phyloP scores from a whole-genome alignment of 2,329 filamentous ascomycete genomes.

The Colletotrichum cereale region DNA sequence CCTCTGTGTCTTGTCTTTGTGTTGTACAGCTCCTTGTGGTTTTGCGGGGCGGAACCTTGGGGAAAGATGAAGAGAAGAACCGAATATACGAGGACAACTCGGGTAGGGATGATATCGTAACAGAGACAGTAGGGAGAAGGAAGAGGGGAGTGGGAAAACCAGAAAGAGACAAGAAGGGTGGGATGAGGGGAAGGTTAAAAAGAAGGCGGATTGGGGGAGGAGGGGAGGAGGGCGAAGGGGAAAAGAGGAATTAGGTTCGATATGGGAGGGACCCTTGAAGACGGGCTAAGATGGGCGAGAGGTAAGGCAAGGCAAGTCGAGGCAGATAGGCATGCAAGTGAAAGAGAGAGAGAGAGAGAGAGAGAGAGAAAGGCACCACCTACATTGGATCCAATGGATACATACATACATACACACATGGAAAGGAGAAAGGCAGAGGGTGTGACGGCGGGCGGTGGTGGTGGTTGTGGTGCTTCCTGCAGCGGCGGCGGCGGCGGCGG shows the following conservation, averaged over 20 bases:
- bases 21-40: neutral
- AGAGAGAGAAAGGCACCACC: neutral
- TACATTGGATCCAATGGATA: slow-evolving; percentile 4
- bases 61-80: neutral
- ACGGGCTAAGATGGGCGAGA: slow-evolving; percentile 26
- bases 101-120: neutral
- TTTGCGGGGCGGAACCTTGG: neutral
- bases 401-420: neutral
- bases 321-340: slow-evolving; percentile 3
- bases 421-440: neutral
- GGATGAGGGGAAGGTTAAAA: slow-evolving; percentile 24
- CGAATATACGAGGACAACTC: neutral
- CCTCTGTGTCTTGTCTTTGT: neutral
- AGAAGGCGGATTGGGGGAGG: slow-evolving; percentile 1
- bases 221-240: slow-evolving; percentile 9
- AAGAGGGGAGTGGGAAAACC: neutral
- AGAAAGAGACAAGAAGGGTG: slow-evolving; percentile 2
- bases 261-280: slow-evolving; percentile 35
- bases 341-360: too few species aligned
- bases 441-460: too few species aligned
- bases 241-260: slow-evolving; percentile 36
- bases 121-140: neutral
- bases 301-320: slow-evolving; percentile 25
- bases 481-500: slow-evolving; percentile 24
- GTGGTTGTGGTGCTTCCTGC: slow-evolving; percentile 18